Conservation (phyloP, 345 rosid genomes). For the Gossypium herbaceum region DNA sequence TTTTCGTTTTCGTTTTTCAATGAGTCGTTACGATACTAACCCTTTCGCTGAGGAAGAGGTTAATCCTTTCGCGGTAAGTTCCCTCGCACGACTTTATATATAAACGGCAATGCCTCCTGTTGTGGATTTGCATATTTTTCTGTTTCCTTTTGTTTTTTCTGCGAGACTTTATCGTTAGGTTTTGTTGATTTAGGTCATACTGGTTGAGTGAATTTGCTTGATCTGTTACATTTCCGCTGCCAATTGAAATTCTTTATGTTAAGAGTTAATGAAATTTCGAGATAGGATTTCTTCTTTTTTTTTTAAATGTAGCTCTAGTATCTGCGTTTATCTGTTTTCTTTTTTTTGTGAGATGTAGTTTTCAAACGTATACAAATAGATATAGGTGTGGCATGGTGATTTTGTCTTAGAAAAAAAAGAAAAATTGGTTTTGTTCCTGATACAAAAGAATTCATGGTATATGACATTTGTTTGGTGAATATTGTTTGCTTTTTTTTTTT, state of each 20-base stretch:
- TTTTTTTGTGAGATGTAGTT: neutral
- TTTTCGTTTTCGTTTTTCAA: constrained; percentile 12
- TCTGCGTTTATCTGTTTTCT: neutral
- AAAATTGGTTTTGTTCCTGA: neutral
- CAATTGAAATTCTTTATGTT: no score
- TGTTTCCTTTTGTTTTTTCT: neutral
- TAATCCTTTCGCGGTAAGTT: constrained; percentile 85
- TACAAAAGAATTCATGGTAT: neutral
- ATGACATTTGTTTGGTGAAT: neutral
- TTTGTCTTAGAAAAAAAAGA: neutral
- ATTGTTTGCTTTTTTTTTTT: neutral
- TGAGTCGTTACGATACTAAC: constrained; percentile 72
- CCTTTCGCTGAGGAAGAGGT: constrained; percentile 83
- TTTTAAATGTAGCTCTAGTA: neutral
- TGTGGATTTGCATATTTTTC: neutral
- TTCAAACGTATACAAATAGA: neutral
- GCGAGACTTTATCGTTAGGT: neutral
- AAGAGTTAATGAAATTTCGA: no score
- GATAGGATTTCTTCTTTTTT: no score
- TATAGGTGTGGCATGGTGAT: neutral
- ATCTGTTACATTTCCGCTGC: constrained; percentile 14
- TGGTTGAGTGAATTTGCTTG: constrained; percentile 11
- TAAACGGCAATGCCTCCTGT: neutral
- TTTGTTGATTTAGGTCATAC: constrained; percentile 2
- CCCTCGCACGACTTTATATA: neutral